These are phyloP conservation scores for Salvia rosmarinus DNA, from an alignment of 257 asterid species.

Conservation along the genomic window DNA sequence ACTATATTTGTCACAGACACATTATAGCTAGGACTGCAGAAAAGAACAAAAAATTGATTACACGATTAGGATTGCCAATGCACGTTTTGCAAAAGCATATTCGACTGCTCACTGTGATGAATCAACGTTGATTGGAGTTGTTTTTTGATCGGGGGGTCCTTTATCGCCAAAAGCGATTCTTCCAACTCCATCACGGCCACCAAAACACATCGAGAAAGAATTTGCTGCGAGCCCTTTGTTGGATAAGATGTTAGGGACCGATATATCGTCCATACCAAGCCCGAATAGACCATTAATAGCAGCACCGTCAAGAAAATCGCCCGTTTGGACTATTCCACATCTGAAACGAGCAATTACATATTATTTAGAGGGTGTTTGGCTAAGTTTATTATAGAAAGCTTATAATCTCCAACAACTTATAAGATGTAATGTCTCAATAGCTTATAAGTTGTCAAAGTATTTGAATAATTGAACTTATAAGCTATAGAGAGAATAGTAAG, in stretches of 20 bases:
- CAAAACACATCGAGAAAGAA: conserved; percentile 97
- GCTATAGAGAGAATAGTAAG: no score
- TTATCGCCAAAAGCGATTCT: conserved; percentile 93
- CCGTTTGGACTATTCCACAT: conserved; percentile 92
- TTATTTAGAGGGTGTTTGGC: not conserved
- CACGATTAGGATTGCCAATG: not conserved
- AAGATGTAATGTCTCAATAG: no score
- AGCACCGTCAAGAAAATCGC: conserved; percentile 84
- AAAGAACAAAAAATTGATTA: conserved; percentile 1
- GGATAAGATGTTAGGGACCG: conserved; percentile 87
- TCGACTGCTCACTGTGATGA: conserved; percentile 60
- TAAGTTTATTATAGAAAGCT: no score
- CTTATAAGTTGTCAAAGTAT: no score
- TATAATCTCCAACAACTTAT: no score
- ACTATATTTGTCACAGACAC: conserved; percentile 70
- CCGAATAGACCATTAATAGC: conserved; percentile 97
- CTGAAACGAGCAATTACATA: conserved; percentile 46
- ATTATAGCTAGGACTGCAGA: conserved; percentile 74
- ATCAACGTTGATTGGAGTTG: conserved; percentile 70
- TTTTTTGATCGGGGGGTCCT: conserved; percentile 65
- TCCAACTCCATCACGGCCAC: conserved; percentile 73
- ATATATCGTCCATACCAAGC: conserved; percentile 72
- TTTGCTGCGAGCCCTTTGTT: conserved; percentile 75
- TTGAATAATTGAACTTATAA: no score
- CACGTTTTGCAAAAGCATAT: not conserved